phyloP scores from a whole-genome alignment of 306 rosid species.

The Casuarina glauca region DNA sequence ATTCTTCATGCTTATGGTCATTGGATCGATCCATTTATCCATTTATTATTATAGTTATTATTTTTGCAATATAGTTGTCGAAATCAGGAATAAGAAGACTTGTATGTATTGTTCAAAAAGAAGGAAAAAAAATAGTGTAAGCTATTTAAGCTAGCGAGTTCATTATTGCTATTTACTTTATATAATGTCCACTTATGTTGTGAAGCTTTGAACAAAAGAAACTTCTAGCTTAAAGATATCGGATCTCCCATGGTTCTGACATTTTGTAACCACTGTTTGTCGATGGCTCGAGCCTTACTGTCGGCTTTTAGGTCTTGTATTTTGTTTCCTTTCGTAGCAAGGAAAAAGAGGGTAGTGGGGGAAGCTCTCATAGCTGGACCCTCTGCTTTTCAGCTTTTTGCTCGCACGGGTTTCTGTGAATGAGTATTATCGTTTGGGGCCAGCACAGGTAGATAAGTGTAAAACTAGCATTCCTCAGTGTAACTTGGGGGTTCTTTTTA shows the following conservation, averaged over 20 bases:
- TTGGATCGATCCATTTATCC: slow-evolving; percentile 27
- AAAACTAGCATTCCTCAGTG: slow-evolving; percentile 16
- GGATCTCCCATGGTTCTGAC: too few species aligned
- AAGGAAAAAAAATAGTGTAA: not conserved
- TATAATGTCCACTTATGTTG: too few species aligned
- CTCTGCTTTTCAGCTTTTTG: slow-evolving; percentile 32
- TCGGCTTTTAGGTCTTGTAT: slow-evolving; percentile 10
- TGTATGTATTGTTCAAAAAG: slow-evolving; percentile 26
- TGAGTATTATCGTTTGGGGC: slow-evolving; percentile 12
- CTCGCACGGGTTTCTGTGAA: slow-evolving; percentile 30
- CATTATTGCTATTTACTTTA: not conserved
- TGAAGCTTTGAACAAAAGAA: too few species aligned
- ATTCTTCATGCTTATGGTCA: not conserved
- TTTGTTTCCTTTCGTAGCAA: not conserved
- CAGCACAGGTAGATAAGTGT: slow-evolving; percentile 16
- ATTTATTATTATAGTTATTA: slow-evolving; percentile 5
- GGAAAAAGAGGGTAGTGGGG: slow-evolving; percentile 21
- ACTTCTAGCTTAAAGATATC: too few species aligned
- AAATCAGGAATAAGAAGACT: slow-evolving; percentile 37
- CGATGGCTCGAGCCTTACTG: slow-evolving; percentile 4
- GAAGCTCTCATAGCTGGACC: slow-evolving; percentile 20
- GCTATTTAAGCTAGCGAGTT: not conserved
- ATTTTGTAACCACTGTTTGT: too few species aligned
- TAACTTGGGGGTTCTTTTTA: not conserved
- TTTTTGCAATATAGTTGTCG: slow-evolving; percentile 29